Base-by-base conservation (phyloP, 441 rosid genomes). In the Adansonia gregorii region DNA sequence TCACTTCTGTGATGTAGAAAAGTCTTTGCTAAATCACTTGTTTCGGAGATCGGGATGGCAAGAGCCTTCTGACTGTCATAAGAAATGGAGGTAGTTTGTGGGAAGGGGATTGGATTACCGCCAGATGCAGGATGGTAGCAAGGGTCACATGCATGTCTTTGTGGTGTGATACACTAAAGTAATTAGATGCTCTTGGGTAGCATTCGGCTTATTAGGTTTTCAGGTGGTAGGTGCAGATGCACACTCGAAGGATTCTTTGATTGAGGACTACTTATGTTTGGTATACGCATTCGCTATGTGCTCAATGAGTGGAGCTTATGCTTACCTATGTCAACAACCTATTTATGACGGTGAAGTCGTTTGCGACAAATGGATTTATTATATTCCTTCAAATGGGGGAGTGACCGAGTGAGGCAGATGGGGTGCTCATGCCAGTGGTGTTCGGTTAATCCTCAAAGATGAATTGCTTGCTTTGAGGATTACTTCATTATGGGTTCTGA, bases 11-110 rank as follows among this genome's bases (percentile, higher is more conserved):
- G 48, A 73, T 64, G 43, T 70, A 65, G 76, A 52, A 69, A 10
- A 31, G 67, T 45, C 75, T 70, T 76, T 54, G 51, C 61, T 46
- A n/a, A 58, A 65, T 14, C 60, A 43, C 20, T 78, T 79, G 63
- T 69, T 75, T 75, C 58, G 59, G 72, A 31, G 68, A 63, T 70
- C 61, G 5, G 31, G 60, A 65, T 67, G 65, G 65, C 22, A 24
- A 46, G 6, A 43, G 39, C 14, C 19, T 1, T 27, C 56, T 9
- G 3, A 12, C 31, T 67, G 51, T 51, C 20, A 0, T 63, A 19
- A 39, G 72, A 22, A 74, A 54, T 4, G 35, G 67, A 76, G 67
- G 54, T 24, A 72, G 51, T 55, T 55, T 67, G 12, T 22, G 41
- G 49, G 46, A 46, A 1, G 19, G 64, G 20, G 9, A 72, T 12